Base-by-base conservation (phyloP, 176 grass and related monocot genomes). In the Thalia dealbata region DNA sequence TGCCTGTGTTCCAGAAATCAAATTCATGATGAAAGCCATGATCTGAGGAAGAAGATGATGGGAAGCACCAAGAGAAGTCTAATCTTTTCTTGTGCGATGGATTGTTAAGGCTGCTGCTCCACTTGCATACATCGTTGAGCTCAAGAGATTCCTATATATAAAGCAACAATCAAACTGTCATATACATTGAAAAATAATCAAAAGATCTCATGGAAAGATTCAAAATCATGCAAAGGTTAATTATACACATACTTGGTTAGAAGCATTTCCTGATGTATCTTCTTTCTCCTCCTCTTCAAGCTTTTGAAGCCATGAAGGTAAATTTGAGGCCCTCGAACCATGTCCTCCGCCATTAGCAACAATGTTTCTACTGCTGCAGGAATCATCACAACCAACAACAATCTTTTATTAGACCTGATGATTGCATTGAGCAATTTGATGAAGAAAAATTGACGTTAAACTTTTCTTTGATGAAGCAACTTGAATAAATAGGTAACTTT, bases 301-400 rank as follows among this genome's bases (percentile, higher is more conserved):
- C 80, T 90, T 70, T 73, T 87, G 92, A 7, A 96, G 92, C 92
- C 89, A 92, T 10, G 87, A 81, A 44, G 89, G 92, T 76, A 96
- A 81, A 76, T 6, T 88, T 11, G 91, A 85, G 29, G 78, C 43
- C 16, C 61, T 77, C 21, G 65, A 21, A 50, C 61, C 43, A 50
- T 73, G 59, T 50, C 73, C 76, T 50, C 73, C 76, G 26, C 29
- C 29, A 35, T 50, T 64, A 25, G 52, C 43, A 46, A 64, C 55
- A 59, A 62, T n/a, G 27, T 73, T 76, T 15, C 45, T 44, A 46
- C 27, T 42, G 6, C 59, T 18, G n/a, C 41, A 74, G 11, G 60
- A 24, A 22, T 16, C 6, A 60, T 29, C 46, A n/a, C 42, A 66
- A 35, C n/a, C 52, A 21, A 43, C 24, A 21, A 41, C 14, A 51